Base-by-base conservation (phyloP, 345 rosid genomes). In the Gossypium australe region DNA sequence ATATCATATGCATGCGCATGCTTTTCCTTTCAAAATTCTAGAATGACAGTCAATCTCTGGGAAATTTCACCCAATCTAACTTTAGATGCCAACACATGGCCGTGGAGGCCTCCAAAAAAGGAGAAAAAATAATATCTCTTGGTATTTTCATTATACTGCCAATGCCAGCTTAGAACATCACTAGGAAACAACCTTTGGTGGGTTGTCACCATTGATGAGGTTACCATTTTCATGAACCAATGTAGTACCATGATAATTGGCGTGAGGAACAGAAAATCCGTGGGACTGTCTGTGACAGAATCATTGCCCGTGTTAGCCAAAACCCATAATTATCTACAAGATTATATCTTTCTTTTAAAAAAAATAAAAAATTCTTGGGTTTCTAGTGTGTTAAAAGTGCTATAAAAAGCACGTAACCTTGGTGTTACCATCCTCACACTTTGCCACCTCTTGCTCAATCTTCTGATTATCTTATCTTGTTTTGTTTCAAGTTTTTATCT, bases 1-100 rank as follows among this genome's bases (percentile, higher is more conserved):
- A 56, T 18, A 56, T 18, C 60, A 20, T 56, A 20, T 18, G 10
- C 13, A 61, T 34, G 74, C 85, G 82, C 85, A 70, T 77, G 85
- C 80, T 69, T 18, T 34, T 34, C 41, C 13, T 29, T 22, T 6
- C 48, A 25, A 16, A 18, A 53, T 43, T 63, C 13, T 69, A 74
- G 53, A 48, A 57, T 38, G 67, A 77, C 83, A 57, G 51, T 44
- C 65, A 1, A 56, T 77, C 73, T 74, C 78, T 74, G 27, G 80
- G 76, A 74, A 70, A 55, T 56, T 74, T 57, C 75, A 74, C 53
- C 72, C 67, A 44, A 61, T 68, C 71, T 5, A 20, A 14, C 67
- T 69, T 73, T 51, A 53, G 20, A 25, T 38, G 61, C 7, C 11
- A 56, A 74, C 76, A 53, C 80, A 61, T 77, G 75, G 45, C 62